These are phyloP conservation scores for Aethionema arabicum DNA, from an alignment of 345 rosid species.

Conservation along the genomic window DNA sequence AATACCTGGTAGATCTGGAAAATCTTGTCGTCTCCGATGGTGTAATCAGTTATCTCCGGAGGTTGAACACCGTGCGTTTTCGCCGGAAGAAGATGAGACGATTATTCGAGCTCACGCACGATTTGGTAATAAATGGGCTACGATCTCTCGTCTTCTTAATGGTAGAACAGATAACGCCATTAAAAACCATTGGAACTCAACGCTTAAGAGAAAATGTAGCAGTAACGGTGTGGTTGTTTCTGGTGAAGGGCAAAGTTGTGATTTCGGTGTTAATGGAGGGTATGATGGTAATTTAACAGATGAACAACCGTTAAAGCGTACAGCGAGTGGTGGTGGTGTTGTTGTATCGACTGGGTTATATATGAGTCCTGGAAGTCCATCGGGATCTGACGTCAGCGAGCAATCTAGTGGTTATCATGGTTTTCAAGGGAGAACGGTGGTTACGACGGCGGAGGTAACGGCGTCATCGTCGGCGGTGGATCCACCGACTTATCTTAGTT, in stretches of 20 bases:
- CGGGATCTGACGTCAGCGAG: slow-evolving; percentile 80
- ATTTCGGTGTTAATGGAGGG: slow-evolving; percentile 38
- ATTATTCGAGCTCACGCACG: slow-evolving; percentile 80
- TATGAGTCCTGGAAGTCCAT: slow-evolving; percentile 72
- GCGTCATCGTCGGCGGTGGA: slow-evolving; percentile 45
- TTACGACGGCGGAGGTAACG: slow-evolving; percentile 38
- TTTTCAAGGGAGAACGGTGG: slow-evolving; percentile 46
- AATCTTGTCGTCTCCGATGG: slow-evolving; percentile 91
- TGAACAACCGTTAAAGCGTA: slow-evolving; percentile 68
- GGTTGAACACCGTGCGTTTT: slow-evolving; percentile 85
- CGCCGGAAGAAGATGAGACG: slow-evolving; percentile 72
- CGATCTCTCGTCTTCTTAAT: slow-evolving; percentile 82
- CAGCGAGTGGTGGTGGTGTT: slow-evolving; percentile 61
- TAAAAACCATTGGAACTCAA: slow-evolving; percentile 96
- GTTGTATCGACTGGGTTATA: slow-evolving; percentile 52
- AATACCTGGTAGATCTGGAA: slow-evolving; percentile 89
- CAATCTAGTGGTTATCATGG: slow-evolving; percentile 46
- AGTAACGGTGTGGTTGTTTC: no score
- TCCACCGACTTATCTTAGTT: slow-evolving; percentile 65
- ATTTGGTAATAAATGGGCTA: slow-evolving; percentile 95
- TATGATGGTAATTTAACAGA: slow-evolving; percentile 53
- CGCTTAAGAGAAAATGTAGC: slow-evolving; percentile 76
- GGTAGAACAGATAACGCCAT: slow-evolving; percentile 96
- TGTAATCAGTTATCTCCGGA: slow-evolving; percentile 94
- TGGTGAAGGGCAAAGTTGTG: slow-evolving; percentile 40